These are phyloP conservation scores for Yarrowia sp. DNA, from an alignment of 805 yeast species.

Conservation along the genomic window DNA sequence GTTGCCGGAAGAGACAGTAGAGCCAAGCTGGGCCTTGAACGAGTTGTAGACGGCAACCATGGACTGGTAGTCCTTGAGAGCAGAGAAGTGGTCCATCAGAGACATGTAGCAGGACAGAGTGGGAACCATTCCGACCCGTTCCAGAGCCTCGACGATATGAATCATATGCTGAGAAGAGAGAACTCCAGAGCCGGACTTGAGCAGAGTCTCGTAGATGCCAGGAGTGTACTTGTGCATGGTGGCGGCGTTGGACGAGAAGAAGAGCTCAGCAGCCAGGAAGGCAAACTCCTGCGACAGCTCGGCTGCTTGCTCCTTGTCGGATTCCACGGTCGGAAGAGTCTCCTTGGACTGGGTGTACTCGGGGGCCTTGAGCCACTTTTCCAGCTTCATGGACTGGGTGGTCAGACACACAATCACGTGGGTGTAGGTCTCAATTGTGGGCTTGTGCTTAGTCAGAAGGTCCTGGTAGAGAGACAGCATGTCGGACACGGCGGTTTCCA, in stretches of 20 bases:
- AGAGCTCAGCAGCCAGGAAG: constrained; percentile 11
- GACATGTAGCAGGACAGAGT: constrained; percentile 31
- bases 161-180: constrained; percentile 19
- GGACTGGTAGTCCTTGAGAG: constrained; percentile 14
- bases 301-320: not conserved
- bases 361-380: constrained; percentile 33
- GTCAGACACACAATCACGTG: constrained; percentile 23
- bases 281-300: constrained; percentile 15
- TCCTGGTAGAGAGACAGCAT: constrained; percentile 24
- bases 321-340: not conserved
- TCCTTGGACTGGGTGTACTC: constrained; percentile 20
- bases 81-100: constrained; percentile 31
- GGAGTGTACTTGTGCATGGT: constrained; percentile 17
- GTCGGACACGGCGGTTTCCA: not conserved
- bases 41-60: constrained; percentile 21
- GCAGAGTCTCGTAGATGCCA: constrained; percentile 20
- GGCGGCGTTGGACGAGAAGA: constrained; percentile 30
- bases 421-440: constrained; percentile 11
- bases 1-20: not conserved
- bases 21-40: constrained; percentile 2
- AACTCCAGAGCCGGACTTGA: constrained; percentile 4
- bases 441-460: constrained; percentile 13
- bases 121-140: constrained; percentile 7
- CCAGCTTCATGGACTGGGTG: constrained; percentile 30
- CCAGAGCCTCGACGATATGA: constrained; percentile 4